Evolutionary conservation across 2,329 filamentous ascomycete genomes (phyloP), one percentile per base, ranked within the genome.

Genomic region (Basipetospora chlamydospora): DNA sequence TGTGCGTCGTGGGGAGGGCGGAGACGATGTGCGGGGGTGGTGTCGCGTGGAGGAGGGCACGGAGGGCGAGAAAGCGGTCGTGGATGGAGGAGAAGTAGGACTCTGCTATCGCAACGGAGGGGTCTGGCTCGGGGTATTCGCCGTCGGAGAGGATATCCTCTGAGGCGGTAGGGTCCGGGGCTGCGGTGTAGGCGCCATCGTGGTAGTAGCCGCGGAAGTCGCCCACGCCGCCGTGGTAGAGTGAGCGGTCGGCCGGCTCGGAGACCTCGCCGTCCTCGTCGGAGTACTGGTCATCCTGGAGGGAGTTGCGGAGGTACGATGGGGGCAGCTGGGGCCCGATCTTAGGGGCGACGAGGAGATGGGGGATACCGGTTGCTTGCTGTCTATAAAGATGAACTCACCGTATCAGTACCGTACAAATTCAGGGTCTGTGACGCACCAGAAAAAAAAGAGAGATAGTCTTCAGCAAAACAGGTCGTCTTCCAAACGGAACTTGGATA

Each of bases 101-200:
- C 18, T 74, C 60, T 52, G 74, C 72, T 1, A 81, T 68, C 38
- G 59, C 52, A 11, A 46, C 49, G n/a, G 60, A 53, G 28, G 46
- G 46, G 13, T 53, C 50, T 17, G 22, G 16, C 13, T 21, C 18
- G 20, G 16, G 7, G n/a, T 54, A 51, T 9, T 48, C 43, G 5
- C 53, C 44, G 9, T 45, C 39, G 11, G 50, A 44, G 17, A 54
- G 51, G 9, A 51, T 48, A 8, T 46, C 42, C 6, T 47, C 44
- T n/a, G n/a, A n/a, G n/a, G n/a, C n/a, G n/a, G n/a, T n/a, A 2
- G 52, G 44, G 17, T 45, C 58, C 0, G 72, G 66, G 3, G 67
- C 63, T 4, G 77, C 80, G 17, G 79, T 73, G 52, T 85, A 94
- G 26, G 83, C 80, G 33, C 85, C 86, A 46, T 93, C 82, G 12